Conservation (phyloP, 345 rosid species). For the Euphorbia lathyris region DNA sequence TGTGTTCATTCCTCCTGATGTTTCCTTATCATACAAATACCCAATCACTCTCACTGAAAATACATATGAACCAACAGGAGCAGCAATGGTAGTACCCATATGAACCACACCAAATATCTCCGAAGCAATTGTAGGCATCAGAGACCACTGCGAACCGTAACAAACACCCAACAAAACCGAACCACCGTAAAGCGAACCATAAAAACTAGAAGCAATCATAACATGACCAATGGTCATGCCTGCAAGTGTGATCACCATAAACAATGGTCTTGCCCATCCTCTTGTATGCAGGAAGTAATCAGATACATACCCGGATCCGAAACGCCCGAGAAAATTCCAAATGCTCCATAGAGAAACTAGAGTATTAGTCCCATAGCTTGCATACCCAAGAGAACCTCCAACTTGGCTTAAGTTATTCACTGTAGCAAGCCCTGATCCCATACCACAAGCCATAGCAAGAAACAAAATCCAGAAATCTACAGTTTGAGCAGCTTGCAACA, state of each 20-base stretch:
- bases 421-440: constrained; percentile 56
- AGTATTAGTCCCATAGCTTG: constrained; percentile 30
- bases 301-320: constrained; percentile 43
- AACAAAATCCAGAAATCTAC: constrained; percentile 47
- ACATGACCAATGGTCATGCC: constrained; percentile 40
- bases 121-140: constrained; percentile 47
- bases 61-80: constrained; percentile 52
- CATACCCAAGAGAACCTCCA: constrained; percentile 50
- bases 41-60: constrained; percentile 51
- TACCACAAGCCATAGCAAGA: constrained; percentile 51
- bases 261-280: constrained; percentile 50
- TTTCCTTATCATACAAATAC: constrained; percentile 44
- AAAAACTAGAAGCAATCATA: constrained; percentile 47
- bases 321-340: constrained; percentile 51
- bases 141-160: constrained; percentile 57
- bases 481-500: constrained; percentile 36
- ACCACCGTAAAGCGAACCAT: constrained; percentile 41
- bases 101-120: constrained; percentile 49
- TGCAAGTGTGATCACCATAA: constrained; percentile 48
- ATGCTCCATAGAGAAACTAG: constrained; percentile 47
- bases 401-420: constrained; percentile 52
- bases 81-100: constrained; percentile 48
- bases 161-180: constrained; percentile 46
- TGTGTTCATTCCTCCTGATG: constrained; percentile 26
- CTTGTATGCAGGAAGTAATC: constrained; percentile 36